Base-by-base conservation (phyloP, 805 yeast genomes). In the Grigorovia yakushimaensis region DNA sequence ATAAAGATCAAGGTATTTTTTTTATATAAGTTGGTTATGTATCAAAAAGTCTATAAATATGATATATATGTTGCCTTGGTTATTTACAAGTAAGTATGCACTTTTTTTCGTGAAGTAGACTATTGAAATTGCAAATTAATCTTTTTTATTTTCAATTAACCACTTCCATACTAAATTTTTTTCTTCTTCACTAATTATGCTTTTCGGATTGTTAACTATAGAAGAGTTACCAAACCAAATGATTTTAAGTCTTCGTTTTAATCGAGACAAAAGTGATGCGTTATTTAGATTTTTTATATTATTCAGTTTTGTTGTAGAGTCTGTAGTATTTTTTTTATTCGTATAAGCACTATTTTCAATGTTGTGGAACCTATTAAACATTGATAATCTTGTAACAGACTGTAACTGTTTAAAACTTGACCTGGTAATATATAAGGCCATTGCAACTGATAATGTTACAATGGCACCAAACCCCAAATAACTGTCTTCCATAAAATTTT, bases 401-500 rank as follows among this genome's bases (percentile, higher is more conserved):
- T 74, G 71, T 39, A 85, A 64, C 15, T 77, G 77, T 41, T 71
- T 69, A 64, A 82, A 78, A 55, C 81, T 81, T 40, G 73, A 63
- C 30, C 73, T 55, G 0, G 87, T 79, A 41, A 84, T 73, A 1
- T 73, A 41, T 5, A 73, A 49, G 0, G 84, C 93, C 49, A 75
- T 72, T 0, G 78, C 13, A 2, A 78, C 54, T 10, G 88, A 80
- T 4, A 77, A 47, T 0, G 62, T 60, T 1, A 82, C 71, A 5
- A 84, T 81, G 1, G 72, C 67, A 0, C 74, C 78, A 63, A 85
- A 85, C 0, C 93, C 93, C 39, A 66, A 58, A 35, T 68, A 57
- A 0, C 84, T 77, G 4, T 82, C 86, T 61, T 85, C 94, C 5
- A 84, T 78, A 57, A 80, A 84, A 56, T 85, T 85, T 52, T 82